These are phyloP conservation scores for Chenopodium berlandieri DNA, from an alignment of 148 eudicot genomes.

Conservation along the genomic window DNA sequence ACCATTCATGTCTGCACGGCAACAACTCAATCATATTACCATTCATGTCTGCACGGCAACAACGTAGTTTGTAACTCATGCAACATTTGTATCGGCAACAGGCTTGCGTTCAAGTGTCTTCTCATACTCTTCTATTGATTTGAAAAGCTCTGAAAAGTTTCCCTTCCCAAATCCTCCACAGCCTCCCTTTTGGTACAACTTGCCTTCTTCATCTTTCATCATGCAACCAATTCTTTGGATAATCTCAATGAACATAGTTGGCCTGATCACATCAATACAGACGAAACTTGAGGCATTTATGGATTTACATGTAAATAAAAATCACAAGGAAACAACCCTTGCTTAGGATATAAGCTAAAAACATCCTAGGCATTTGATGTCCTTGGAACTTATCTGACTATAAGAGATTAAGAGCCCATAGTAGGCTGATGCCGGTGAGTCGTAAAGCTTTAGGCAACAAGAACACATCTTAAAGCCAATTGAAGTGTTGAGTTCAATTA, in stretches of 20 bases:
- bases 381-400: neutral
- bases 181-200: conserved; percentile 73
- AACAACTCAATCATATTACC: neutral
- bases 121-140: conserved; percentile 96
- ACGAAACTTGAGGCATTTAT: neutral
- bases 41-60: neutral
- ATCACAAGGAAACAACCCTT: neutral
- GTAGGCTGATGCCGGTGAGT: neutral
- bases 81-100: conserved; percentile 34
- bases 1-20: neutral
- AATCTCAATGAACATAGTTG: conserved; percentile 84
- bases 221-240: conserved; percentile 97
- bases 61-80: conserved; percentile 21
- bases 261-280: conserved; percentile 49
- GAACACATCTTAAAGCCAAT: neutral
- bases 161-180: conserved; percentile 99
- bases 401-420: neutral
- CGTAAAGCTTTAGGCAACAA: neutral
- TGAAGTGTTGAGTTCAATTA: neutral
- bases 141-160: conserved; percentile 90
- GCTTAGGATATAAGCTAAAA: neutral
- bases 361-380: no score
- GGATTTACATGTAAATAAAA: neutral
- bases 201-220: conserved; percentile 66
- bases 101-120: conserved; percentile 74